These are phyloP conservation scores for Cyberlindnera maritima DNA, from an alignment of 805 yeast genomes.

Conservation along the genomic window DNA sequence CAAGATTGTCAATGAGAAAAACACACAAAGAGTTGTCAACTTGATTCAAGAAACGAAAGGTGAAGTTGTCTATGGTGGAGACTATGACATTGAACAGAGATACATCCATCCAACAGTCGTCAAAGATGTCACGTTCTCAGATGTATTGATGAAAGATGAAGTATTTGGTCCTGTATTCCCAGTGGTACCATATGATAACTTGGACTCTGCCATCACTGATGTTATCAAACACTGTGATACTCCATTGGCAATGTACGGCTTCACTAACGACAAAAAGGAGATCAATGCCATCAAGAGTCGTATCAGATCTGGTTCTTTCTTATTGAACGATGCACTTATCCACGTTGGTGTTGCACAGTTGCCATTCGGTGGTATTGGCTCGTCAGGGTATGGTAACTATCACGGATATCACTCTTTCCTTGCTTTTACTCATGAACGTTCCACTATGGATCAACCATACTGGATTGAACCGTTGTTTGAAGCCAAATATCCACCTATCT, in stretches of 20 bases:
- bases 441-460: constrained; percentile 59
- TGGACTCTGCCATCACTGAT: constrained; percentile 42
- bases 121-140: constrained; percentile 60
- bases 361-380: constrained; percentile 93
- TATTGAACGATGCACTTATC: constrained; percentile 65
- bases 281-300: constrained; percentile 45
- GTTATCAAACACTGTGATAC: constrained; percentile 56
- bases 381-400: constrained; percentile 78
- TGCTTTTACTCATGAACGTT: constrained; percentile 77
- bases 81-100: constrained; percentile 35
- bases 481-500: constrained; percentile 68
- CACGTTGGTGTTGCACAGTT: constrained; percentile 66
- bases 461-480: constrained; percentile 58
- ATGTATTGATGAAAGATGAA: constrained; percentile 71
- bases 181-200: constrained; percentile 49
- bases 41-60: constrained; percentile 53
- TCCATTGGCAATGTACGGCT: constrained; percentile 80
- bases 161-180: constrained; percentile 88
- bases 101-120: constrained; percentile 74
- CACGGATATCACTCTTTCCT: constrained; percentile 67
- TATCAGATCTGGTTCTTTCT: constrained; percentile 51
- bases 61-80: constrained; percentile 32
- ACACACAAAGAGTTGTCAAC: constrained; percentile 45
- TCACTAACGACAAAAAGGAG: constrained; percentile 45
- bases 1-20: constrained; percentile 56